Evolutionary conservation across 2,329 filamentous ascomycete species (phyloP).

Genomic region (Paracoccidioides brasiliensis): DNA sequence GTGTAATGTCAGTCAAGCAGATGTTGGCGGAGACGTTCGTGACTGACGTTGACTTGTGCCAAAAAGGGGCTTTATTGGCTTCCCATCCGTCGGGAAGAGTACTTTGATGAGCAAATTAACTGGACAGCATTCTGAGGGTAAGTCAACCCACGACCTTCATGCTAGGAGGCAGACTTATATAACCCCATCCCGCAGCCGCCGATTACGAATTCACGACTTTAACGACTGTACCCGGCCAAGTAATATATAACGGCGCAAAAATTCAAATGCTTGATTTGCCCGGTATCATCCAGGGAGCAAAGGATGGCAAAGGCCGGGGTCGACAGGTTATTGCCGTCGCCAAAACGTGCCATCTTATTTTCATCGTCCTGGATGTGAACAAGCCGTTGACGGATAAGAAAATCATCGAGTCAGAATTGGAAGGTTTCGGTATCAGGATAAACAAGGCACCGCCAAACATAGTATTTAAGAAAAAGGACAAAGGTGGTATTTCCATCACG

Average conservation of each 20-base stretch:
- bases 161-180: neutral
- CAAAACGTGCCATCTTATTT: conserved; percentile 97
- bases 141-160: conserved; percentile 6
- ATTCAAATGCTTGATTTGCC: conserved; percentile 97
- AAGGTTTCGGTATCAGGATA: conserved; percentile 94
- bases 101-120: conserved; percentile 92
- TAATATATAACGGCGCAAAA: conserved; percentile 90
- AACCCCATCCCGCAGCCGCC: conserved; percentile 42
- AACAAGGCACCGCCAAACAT: conserved; percentile 98
- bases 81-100: conserved; percentile 96
- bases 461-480: conserved; percentile 99
- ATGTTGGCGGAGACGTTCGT: neutral
- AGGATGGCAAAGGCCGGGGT: conserved; percentile 94
- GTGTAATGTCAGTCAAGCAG: conserved; percentile 16
- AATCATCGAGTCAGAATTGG: conserved; percentile 85
- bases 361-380: conserved; percentile 96
- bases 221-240: conserved; percentile 92
- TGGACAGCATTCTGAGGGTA: conserved; percentile 82
- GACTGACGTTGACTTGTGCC: neutral
- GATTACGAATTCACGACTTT: conserved; percentile 98
- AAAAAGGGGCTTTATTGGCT: conserved; percentile 73
- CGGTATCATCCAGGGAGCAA: conserved; percentile 96
- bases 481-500: conserved; percentile 93
- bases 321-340: conserved; percentile 97
- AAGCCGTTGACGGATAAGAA: conserved; percentile 96